Conservation (phyloP, 2,329 filamentous ascomycete genomes). For the Colletotrichum costaricense region DNA sequence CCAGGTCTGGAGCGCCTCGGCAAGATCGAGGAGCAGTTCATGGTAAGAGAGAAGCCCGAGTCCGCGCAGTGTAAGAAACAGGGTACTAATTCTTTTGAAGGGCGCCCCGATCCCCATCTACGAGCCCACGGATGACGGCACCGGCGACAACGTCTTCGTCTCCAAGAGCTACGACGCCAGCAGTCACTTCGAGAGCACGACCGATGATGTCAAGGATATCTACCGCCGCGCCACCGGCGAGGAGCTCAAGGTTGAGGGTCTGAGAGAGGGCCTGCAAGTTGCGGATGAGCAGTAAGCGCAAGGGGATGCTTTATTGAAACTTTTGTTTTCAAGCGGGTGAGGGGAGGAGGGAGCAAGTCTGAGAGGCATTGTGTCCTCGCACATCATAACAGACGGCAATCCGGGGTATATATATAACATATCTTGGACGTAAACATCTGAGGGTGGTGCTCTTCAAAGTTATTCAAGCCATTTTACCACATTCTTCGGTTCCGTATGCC, state of each 20-base stretch:
- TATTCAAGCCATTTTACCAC: constrained; percentile 21
- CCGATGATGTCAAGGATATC: constrained; percentile 94
- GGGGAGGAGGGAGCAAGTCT: constrained; percentile 6
- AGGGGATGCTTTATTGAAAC: not conserved
- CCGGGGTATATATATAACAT: constrained; percentile 28
- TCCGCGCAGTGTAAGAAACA: not conserved
- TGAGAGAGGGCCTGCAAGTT: constrained; percentile 83
- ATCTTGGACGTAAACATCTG: constrained; percentile 28
- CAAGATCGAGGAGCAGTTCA: constrained; percentile 95
- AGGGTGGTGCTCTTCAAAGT: constrained; percentile 26
- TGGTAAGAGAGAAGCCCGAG: constrained; percentile 63
- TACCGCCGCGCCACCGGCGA: constrained; percentile 86
- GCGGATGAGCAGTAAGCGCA: constrained; percentile 68
- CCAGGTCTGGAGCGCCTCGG: constrained; percentile 93
- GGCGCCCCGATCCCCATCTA: constrained; percentile 91
- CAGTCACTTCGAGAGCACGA: constrained; percentile 93
- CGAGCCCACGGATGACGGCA: constrained; percentile 86
- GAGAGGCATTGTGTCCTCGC: constrained; percentile 29
- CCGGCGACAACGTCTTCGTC: constrained; percentile 92
- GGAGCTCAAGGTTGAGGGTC: constrained; percentile 87
- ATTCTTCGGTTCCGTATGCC: not conserved
- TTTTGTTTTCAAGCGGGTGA: not conserved
- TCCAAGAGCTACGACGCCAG: constrained; percentile 99
- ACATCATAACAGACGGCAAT: constrained; percentile 26
- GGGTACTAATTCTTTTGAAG: constrained; percentile 50